Conservation (phyloP, 1,284 basidiomycete genomes). For the Quambalaria eucalypti region DNA sequence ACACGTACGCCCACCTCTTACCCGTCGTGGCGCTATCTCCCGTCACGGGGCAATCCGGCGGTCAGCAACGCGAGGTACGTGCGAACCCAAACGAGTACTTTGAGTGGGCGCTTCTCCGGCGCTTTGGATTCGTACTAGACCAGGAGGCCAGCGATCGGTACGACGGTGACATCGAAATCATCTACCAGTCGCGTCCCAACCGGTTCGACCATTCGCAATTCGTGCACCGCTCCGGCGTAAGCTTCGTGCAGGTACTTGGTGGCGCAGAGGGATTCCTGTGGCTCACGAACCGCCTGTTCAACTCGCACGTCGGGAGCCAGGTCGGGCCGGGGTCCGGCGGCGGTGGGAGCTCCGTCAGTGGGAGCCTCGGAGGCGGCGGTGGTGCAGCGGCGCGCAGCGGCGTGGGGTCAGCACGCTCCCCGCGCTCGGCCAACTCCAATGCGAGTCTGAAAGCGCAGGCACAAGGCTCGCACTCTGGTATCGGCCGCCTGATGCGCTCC, state of each 20-base stretch:
- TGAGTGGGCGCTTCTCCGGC: constrained; percentile 36
- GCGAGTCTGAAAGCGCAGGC: too few relatives aligned
- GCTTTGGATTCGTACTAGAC: constrained; percentile 43
- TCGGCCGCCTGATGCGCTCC: too few relatives aligned
- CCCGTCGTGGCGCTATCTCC: constrained; percentile 10
- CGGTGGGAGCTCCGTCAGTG: neutral
- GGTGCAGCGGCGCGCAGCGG: neutral
- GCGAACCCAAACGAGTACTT: constrained; percentile 33
- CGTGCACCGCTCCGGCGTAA: constrained; percentile 39
- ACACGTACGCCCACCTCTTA: constrained; percentile 18
- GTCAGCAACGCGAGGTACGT: too few relatives aligned
- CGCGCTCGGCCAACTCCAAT: neutral
- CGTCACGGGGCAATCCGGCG: constrained; percentile 8
- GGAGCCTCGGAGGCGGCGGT: neutral
- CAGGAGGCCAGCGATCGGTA: constrained; percentile 38
- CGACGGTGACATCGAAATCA: constrained; percentile 27
- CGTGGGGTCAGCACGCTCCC: neutral
- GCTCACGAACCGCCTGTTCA: constrained; percentile 42
- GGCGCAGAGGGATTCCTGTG: constrained; percentile 41
- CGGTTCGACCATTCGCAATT: constrained; percentile 43
- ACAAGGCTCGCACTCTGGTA: too few relatives aligned
- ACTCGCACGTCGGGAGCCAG: constrained; percentile 18
- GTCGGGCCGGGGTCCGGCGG: neutral
- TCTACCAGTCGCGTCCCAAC: constrained; percentile 38
- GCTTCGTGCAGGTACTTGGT: constrained; percentile 43